Evolutionary conservation across 805 yeast genomes (phyloP).

Genomic region (Barnettozyma siamensis): DNA sequence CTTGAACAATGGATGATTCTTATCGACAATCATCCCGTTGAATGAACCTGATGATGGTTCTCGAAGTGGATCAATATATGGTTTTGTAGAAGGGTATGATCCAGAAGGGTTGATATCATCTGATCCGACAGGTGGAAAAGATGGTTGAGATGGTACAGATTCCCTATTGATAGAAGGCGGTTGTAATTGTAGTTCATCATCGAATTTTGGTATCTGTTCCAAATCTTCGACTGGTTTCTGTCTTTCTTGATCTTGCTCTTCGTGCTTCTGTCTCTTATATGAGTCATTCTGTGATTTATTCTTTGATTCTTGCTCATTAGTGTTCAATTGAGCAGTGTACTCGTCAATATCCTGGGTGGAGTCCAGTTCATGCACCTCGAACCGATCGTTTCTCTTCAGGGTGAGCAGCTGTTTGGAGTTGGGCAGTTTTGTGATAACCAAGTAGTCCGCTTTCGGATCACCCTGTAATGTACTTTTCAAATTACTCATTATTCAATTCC

Average conservation of each 20-base stretch:
- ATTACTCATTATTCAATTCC: no score
- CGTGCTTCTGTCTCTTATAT: neutral
- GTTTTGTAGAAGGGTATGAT: constrained; percentile 38
- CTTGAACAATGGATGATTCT: constrained; percentile 45
- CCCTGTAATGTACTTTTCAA: neutral
- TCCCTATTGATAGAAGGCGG: neutral
- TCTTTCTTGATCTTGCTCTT: neutral
- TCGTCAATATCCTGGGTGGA: neutral
- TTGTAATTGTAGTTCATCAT: constrained; percentile 43
- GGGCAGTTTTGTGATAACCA: neutral
- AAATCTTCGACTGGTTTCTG: neutral
- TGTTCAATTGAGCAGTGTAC: neutral
- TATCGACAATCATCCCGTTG: constrained; percentile 53
- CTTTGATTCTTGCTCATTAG: neutral
- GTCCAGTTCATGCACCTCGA: neutral
- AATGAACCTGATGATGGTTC: constrained; percentile 2
- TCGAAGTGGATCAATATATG: constrained; percentile 37
- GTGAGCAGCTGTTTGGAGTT: neutral
- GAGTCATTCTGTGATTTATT: no score
- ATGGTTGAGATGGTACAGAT: no score
- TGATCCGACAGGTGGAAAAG: constrained; percentile 38
- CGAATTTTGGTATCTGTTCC: constrained; percentile 37
- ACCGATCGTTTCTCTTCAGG: neutral
- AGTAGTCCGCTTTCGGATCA: neutral
- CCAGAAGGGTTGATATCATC: constrained; percentile 46